phyloP scores from a whole-genome alignment of 2,329 filamentous ascomycete genomes.

The Fusarium incarnatum region DNA sequence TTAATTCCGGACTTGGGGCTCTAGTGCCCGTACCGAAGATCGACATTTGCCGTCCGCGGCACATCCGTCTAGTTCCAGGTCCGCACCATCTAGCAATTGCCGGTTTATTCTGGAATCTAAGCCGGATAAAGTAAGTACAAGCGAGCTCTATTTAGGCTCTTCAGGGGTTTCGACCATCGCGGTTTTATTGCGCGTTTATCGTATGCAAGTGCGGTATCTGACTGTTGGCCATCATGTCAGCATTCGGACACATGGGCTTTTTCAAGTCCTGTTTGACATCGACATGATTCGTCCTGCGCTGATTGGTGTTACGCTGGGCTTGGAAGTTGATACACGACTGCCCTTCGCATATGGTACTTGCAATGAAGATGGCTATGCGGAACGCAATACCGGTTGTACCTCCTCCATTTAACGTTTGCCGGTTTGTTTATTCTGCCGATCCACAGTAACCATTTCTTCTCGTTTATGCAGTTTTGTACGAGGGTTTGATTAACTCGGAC shows the following conservation, averaged over 20 bases:
- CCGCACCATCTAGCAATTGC: conserved; percentile 41
- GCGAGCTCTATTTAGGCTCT: conserved; percentile 28
- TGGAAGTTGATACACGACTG: conserved; percentile 15
- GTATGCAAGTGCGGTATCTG: conserved; percentile 5
- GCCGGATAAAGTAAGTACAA: conserved; percentile 29
- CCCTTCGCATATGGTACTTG: conserved; percentile 3
- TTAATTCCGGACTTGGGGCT: conserved; percentile 37
- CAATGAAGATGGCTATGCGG: conserved; percentile 27
- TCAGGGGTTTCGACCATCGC: conserved; percentile 16
- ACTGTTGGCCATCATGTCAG: conserved; percentile 41
- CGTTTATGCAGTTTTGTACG: conserved; percentile 7
- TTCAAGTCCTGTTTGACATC: conserved; percentile 19
- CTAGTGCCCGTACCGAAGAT: conserved; percentile 43
- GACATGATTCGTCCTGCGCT: conserved; percentile 3
- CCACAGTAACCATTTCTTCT: conserved; percentile 9
- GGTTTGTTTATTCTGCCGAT: conserved; percentile 26
- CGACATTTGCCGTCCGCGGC: conserved; percentile 47
- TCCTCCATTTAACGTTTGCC: conserved; percentile 20
- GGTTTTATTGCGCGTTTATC: conserved; percentile 26
- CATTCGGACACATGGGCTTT: conserved; percentile 28
- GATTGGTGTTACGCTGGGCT: conserved; percentile 10
- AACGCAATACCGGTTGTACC: conserved; percentile 40
- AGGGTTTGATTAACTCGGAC: conserved; percentile 39
- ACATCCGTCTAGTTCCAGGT: conserved; percentile 40
- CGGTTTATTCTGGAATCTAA: conserved; percentile 25